Percentiles rank a stretch among this genome's conserved stretches.
phyloP scores from a whole-genome alignment of 108 stramenopile genomes.

The Schizochytrium sp. region DNA sequence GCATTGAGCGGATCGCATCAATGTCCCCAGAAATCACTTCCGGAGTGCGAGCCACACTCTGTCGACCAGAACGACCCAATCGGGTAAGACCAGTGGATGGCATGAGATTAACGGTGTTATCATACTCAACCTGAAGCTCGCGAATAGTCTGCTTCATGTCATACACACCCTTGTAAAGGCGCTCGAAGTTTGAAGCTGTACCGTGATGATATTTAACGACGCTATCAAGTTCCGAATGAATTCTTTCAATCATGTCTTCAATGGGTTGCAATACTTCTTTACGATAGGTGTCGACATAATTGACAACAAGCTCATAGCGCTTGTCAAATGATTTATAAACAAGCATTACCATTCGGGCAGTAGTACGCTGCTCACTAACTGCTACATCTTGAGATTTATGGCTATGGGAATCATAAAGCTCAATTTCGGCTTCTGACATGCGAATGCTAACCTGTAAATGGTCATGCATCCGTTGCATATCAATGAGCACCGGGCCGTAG shows the following conservation, averaged over 20 bases:
- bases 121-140: conserved; percentile 41
- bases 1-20: conserved; percentile 3
- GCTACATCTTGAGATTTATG: conserved; percentile 57
- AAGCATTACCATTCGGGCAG: neutral
- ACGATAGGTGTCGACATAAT: neutral
- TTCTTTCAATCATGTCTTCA: neutral
- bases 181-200: conserved; percentile 27
- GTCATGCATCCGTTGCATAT: conserved; percentile 54
- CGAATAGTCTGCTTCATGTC: conserved; percentile 40
- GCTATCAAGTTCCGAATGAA: neutral
- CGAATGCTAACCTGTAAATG: neutral
- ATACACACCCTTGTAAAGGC: conserved; percentile 50
- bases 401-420: neutral
- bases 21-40: conserved; percentile 28
- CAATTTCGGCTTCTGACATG: conserved; percentile 48
- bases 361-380: conserved; percentile 43
- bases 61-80: neutral
- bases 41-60: neutral
- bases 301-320: neutral
- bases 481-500: conserved; percentile 32
- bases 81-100: neutral
- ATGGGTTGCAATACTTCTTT: conserved; percentile 28
- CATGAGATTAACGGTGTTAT: conserved; percentile 14
- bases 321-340: conserved; percentile 1
- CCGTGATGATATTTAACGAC: conserved; percentile 4